phyloP scores from a whole-genome alignment of 2,329 filamentous ascomycete genomes.

The Tolypocladium guangdongense region DNA sequence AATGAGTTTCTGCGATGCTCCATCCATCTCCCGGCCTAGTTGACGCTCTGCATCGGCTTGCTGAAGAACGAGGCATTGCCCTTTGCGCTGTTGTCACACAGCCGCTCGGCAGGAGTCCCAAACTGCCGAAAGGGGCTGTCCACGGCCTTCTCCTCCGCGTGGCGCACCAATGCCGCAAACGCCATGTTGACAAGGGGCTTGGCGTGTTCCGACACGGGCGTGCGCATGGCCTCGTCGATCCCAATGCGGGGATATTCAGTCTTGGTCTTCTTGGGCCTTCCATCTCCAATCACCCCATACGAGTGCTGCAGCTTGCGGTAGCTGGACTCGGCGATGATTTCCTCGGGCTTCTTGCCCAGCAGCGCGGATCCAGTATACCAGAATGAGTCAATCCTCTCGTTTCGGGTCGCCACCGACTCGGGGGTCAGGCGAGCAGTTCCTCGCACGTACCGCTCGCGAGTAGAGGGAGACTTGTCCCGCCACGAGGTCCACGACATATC shows the following conservation, averaged over 20 bases:
- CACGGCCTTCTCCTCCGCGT: neutral
- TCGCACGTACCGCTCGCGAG: neutral
- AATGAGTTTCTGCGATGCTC: neutral
- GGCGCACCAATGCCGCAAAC: conserved; percentile 18
- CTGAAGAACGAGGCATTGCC: neutral
- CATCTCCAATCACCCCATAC: conserved; percentile 27
- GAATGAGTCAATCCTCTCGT: conserved; percentile 16
- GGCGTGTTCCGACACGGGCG: conserved; percentile 26
- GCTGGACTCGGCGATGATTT: conserved; percentile 19
- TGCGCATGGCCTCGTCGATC: conserved; percentile 26
- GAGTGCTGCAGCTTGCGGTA: conserved; percentile 14
- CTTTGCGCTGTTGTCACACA: neutral
- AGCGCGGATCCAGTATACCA: conserved; percentile 22
- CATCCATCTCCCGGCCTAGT: neutral
- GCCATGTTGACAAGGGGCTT: conserved; percentile 31
- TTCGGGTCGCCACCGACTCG: conserved; percentile 7
- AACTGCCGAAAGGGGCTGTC: neutral
- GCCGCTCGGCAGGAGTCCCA: neutral
- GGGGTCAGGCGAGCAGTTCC: neutral
- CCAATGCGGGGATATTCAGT: conserved; percentile 17
- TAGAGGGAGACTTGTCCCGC: neutral
- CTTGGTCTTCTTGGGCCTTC: conserved; percentile 16
- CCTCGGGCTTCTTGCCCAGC: conserved; percentile 20
- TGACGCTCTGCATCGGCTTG: neutral
- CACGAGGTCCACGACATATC: neutral